Conservation (phyloP, 495 filamentous ascomycete genomes). For the Amniculicola lignicola region DNA sequence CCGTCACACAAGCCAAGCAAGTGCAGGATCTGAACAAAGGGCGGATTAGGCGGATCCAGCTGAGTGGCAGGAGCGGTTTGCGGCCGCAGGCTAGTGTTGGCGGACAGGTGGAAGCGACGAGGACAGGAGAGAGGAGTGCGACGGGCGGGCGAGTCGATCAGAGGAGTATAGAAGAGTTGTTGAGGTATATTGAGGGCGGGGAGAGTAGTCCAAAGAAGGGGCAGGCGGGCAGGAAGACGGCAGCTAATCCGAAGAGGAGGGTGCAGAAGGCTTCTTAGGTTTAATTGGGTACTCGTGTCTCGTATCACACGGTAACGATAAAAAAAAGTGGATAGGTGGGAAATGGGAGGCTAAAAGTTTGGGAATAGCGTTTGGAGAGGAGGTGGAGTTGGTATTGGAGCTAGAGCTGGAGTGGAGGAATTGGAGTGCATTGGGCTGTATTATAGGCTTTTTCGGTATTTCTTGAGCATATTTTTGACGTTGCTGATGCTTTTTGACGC, state of each 20-base stretch:
- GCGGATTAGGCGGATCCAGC: slow-evolving; percentile 17
- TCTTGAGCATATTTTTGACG: no score
- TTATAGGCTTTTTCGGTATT: no score
- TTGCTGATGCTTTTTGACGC: no score
- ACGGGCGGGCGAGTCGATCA: slow-evolving; percentile 56
- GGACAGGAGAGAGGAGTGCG: slow-evolving; percentile 28
- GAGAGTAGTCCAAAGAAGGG: slow-evolving; percentile 57
- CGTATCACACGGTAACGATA: no score
- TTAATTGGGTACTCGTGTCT: no score
- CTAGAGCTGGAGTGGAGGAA: no score
- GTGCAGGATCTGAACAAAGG: slow-evolving; percentile 66
- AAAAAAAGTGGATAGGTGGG: no score
- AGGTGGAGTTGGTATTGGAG: no score
- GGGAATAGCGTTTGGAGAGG: no score
- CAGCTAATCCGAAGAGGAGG: slow-evolving; percentile 71
- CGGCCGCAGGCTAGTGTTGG: slow-evolving; percentile 52
- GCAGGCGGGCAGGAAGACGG: slow-evolving; percentile 70
- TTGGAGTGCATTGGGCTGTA: no score
- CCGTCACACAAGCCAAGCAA: slow-evolving; percentile 88
- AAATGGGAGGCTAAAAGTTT: no score
- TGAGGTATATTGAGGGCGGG: slow-evolving; percentile 88
- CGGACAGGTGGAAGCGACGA: slow-evolving; percentile 41
- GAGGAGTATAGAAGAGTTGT: slow-evolving; percentile 77
- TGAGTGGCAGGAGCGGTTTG: slow-evolving; percentile 13
- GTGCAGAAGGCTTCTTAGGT: slow-evolving; percentile 24